These are phyloP conservation scores for Termitomyces sp. DNA, from an alignment of 768 basidiomycete genomes.

Conservation along the genomic window DNA sequence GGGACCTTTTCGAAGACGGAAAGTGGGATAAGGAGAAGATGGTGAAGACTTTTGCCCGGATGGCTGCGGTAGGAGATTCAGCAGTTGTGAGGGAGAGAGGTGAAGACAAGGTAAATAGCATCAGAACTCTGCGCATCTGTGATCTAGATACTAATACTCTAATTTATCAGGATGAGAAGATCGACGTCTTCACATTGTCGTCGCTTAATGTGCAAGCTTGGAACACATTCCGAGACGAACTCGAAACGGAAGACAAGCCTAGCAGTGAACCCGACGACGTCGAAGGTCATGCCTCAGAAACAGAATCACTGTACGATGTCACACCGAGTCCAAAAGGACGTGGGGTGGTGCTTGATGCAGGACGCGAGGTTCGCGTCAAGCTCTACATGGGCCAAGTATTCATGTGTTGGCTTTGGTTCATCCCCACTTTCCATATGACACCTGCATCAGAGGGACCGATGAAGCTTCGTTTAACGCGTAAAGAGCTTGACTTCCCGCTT, in stretches of 20 bases:
- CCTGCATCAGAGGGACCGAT: constrained; percentile 32
- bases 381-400: constrained; percentile 75
- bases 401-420: constrained; percentile 85
- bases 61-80: constrained; percentile 39
- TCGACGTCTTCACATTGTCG: constrained; percentile 41
- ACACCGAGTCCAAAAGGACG: constrained; percentile 22
- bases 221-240: constrained; percentile 34
- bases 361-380: constrained; percentile 68
- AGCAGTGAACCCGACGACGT: constrained; percentile 9
- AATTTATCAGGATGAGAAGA: constrained; percentile 33
- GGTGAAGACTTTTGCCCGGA: constrained; percentile 69
- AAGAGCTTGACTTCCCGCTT: constrained; percentile 76
- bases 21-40: constrained; percentile 77
- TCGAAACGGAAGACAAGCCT: constrained; percentile 24
- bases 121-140: neutral
- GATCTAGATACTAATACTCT: neutral
- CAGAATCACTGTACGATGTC: constrained; percentile 40
- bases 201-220: constrained; percentile 43
- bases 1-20: constrained; percentile 44
- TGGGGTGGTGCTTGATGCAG: constrained; percentile 62
- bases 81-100: constrained; percentile 24
- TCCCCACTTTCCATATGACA: constrained; percentile 79
- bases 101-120: constrained; percentile 30
- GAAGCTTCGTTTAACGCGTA: constrained; percentile 45
- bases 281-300: constrained; percentile 35